phyloP scores from a whole-genome alignment of 2,329 filamentous ascomycete species.

The Monascus ruber region DNA sequence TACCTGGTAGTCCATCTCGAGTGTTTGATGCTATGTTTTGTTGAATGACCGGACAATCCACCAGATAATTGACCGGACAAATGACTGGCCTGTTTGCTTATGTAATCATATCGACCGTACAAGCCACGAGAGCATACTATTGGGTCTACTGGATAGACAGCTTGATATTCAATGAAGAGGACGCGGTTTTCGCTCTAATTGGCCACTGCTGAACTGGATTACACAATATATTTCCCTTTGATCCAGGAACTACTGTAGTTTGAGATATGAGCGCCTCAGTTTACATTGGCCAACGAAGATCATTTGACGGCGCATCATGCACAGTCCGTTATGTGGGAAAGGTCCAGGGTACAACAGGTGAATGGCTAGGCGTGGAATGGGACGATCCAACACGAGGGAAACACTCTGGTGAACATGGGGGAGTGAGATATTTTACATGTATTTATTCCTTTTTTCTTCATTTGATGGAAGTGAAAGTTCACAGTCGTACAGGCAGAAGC shows the following conservation, averaged over 20 bases:
- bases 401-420: conserved; percentile 75
- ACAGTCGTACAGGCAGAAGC: conserved; percentile 40
- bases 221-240: too few species aligned
- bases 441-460: conserved; percentile 11
- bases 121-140: too few species aligned
- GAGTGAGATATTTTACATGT: conserved; percentile 75
- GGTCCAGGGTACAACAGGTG: conserved; percentile 62
- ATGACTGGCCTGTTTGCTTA: too few species aligned
- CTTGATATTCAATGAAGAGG: too few species aligned
- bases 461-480: neutral
- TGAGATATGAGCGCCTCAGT: conserved; percentile 20
- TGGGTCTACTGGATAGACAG: too few species aligned
- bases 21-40: too few species aligned
- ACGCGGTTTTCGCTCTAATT: too few species aligned
- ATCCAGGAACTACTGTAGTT: neutral
- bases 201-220: too few species aligned
- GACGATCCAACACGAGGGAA: conserved; percentile 79
- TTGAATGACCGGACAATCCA: too few species aligned
- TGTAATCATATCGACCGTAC: too few species aligned
- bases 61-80: too few species aligned
- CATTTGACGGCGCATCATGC: conserved; percentile 64
- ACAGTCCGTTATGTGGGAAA: conserved; percentile 75
- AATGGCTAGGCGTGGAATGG: conserved; percentile 95
- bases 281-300: conserved; percentile 62
- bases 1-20: conserved; percentile 2